These are phyloP conservation scores for Penicillium macrosclerotiorum DNA, from an alignment of 495 filamentous ascomycete genomes.

Conservation along the genomic window DNA sequence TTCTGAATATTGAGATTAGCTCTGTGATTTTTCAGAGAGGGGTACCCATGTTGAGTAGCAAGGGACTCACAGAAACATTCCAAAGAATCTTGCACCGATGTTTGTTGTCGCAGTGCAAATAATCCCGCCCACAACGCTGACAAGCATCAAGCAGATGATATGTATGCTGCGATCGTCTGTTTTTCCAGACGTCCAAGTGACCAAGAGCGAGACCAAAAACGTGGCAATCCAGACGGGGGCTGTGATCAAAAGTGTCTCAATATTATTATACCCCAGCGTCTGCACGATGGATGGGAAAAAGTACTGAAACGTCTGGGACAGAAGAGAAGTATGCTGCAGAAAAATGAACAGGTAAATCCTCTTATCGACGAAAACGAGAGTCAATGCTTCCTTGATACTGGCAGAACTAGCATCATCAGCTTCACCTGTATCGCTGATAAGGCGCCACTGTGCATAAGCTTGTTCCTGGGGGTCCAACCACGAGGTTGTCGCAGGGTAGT, in stretches of 20 bases:
- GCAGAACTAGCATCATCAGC: slow-evolving; percentile 50
- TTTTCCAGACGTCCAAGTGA: slow-evolving; percentile 71
- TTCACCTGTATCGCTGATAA: slow-evolving; percentile 74
- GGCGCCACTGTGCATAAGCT: slow-evolving; percentile 65
- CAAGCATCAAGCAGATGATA: slow-evolving; percentile 60
- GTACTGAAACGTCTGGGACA: slow-evolving; percentile 64
- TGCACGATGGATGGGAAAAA: slow-evolving; percentile 82
- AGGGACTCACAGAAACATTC: slow-evolving; percentile 76
- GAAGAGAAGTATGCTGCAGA: slow-evolving; percentile 34
- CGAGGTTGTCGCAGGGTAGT: slow-evolving; percentile 72
- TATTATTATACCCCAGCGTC: slow-evolving; percentile 63
- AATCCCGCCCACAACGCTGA: slow-evolving; percentile 69
- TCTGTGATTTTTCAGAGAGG: background rate
- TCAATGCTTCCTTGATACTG: slow-evolving; percentile 26
- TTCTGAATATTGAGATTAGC: slow-evolving; percentile 30
- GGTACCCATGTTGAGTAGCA: slow-evolving; percentile 33
- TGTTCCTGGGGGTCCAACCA: slow-evolving; percentile 71
- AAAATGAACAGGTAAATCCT: slow-evolving; percentile 39
- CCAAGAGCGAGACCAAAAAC: slow-evolving; percentile 67
- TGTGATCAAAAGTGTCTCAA: slow-evolving; percentile 70
- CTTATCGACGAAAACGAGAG: slow-evolving; percentile 29
- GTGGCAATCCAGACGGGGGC: slow-evolving; percentile 71
- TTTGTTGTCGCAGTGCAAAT: slow-evolving; percentile 65
- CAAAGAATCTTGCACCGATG: slow-evolving; percentile 65
- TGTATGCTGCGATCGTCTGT: slow-evolving; percentile 77